Percentiles rank a stretch among this genome's conserved stretches.
Evolutionary conservation across 306 rosid genomes (phyloP).

Genomic region (Quercus parvula): DNA sequence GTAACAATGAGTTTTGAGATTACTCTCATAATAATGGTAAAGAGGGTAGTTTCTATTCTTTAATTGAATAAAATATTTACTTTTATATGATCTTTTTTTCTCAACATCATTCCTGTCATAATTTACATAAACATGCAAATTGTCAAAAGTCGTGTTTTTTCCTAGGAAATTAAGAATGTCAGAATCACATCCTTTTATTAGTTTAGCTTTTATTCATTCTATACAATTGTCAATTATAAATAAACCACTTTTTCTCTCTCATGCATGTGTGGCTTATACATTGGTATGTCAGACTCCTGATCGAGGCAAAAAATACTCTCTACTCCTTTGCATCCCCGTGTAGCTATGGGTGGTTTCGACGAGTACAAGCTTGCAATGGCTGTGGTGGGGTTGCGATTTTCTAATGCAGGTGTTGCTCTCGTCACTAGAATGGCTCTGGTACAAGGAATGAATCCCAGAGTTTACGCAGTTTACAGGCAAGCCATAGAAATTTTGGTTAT

Average conservation of each 20-base stretch:
- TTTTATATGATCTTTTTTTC: too few species aligned
- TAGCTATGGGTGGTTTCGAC: conserved; percentile 23
- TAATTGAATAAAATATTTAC: too few species aligned
- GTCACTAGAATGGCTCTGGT: conserved; percentile 34
- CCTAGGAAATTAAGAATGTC: background rate
- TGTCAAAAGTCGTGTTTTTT: background rate
- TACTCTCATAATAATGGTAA: too few species aligned
- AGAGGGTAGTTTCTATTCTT: too few species aligned
- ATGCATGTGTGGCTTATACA: background rate
- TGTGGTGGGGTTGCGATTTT: conserved; percentile 36
- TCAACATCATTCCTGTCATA: too few species aligned
- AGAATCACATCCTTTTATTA: too few species aligned
- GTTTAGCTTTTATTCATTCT: too few species aligned
- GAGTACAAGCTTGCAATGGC: conserved; percentile 37
- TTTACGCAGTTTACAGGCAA: conserved; percentile 44
- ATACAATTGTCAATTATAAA: background rate
- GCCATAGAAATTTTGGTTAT: conserved; percentile 45
- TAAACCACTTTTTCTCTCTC: background rate
- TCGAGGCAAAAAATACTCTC: background rate
- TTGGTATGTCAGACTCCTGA: background rate
- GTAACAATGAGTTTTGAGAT: too few species aligned
- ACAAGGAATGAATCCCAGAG: conserved; percentile 55
- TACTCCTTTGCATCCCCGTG: background rate
- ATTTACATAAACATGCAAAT: background rate
- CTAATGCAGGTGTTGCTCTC: conserved; percentile 32